Evolutionary conservation across 2,329 filamentous ascomycete species (phyloP).

Genomic region (Fusarium sp.): DNA sequence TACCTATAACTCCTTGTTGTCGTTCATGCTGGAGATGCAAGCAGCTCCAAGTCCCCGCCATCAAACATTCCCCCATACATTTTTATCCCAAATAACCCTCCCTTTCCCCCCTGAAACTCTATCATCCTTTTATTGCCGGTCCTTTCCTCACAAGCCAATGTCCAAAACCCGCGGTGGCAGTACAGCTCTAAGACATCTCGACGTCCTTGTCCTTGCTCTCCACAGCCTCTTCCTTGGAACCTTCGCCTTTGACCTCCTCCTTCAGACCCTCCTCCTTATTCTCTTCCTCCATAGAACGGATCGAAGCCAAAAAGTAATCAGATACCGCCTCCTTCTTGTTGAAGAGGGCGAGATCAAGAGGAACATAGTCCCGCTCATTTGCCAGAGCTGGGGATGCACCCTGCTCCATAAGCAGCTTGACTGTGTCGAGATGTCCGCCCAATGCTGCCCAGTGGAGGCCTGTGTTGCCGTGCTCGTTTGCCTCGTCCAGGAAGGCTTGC

Average conservation of each 20-base stretch:
- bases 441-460: conserved; percentile 93
- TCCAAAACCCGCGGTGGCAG: neutral
- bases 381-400: conserved; percentile 82
- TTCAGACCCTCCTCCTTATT: conserved; percentile 57
- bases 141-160: neutral
- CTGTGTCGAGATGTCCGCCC: conserved; percentile 84
- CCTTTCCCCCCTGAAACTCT: neutral
- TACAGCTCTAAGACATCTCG: conserved; percentile 15
- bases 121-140: neutral
- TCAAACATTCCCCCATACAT: neutral
- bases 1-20: neutral
- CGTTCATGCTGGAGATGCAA: neutral
- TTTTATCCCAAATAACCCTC: neutral
- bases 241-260: conserved; percentile 50
- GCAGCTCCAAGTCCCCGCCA: neutral
- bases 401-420: conserved; percentile 79
- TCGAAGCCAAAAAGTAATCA: conserved; percentile 66
- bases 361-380: conserved; percentile 87
- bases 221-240: conserved; percentile 53
- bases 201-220: conserved; percentile 45
- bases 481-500: conserved; percentile 69
- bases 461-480: conserved; percentile 89
- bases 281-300: conserved; percentile 58
- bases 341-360: conserved; percentile 78
- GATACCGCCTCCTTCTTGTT: conserved; percentile 74